phyloP scores from a whole-genome alignment of 2,329 filamentous ascomycete genomes.

The Arthrobotrys sphaeroides region DNA sequence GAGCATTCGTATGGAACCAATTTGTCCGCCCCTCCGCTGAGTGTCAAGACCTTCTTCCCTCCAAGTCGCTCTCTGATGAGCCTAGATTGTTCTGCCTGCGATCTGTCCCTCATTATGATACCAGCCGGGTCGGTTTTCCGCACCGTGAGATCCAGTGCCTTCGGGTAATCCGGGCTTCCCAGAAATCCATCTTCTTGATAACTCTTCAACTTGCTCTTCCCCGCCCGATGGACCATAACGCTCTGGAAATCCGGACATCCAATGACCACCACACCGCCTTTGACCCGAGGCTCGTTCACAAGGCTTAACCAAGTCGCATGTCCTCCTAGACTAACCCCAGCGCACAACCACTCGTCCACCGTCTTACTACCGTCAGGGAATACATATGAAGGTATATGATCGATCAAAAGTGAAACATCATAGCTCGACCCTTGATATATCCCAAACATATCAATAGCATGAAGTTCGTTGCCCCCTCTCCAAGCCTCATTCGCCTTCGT shows the following conservation, averaged over 20 bases:
- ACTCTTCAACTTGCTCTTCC: constrained; percentile 72
- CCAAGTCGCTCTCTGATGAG: constrained; percentile 66
- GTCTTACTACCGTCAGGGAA: constrained; percentile 62
- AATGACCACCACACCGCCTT: constrained; percentile 80
- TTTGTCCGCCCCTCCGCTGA: constrained; percentile 74
- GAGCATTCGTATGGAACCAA: constrained; percentile 75
- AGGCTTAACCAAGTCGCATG: constrained; percentile 87
- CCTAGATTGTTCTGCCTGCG: constrained; percentile 62
- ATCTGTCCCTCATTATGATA: constrained; percentile 61
- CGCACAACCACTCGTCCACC: constrained; percentile 63
- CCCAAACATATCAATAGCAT: constrained; percentile 92
- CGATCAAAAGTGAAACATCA: constrained; percentile 80
- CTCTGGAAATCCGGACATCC: constrained; percentile 89
- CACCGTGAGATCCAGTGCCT: constrained; percentile 71
- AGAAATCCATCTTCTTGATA: constrained; percentile 72
- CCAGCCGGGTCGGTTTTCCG: constrained; percentile 77
- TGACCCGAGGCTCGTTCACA: constrained; percentile 79
- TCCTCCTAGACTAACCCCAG: constrained; percentile 86
- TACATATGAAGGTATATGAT: constrained; percentile 67
- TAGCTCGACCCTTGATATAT: constrained; percentile 75
- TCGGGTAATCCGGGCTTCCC: constrained; percentile 80
- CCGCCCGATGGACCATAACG: constrained; percentile 81
- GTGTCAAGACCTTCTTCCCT: constrained; percentile 72
- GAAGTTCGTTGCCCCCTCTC: constrained; percentile 78
- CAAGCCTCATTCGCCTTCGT: constrained; percentile 75